A percentile compares a stretch with the other conserved stretches of the same genome.
Evolutionary conservation across 306 rosid genomes (phyloP).

Genomic region (Carpinus fangiana): DNA sequence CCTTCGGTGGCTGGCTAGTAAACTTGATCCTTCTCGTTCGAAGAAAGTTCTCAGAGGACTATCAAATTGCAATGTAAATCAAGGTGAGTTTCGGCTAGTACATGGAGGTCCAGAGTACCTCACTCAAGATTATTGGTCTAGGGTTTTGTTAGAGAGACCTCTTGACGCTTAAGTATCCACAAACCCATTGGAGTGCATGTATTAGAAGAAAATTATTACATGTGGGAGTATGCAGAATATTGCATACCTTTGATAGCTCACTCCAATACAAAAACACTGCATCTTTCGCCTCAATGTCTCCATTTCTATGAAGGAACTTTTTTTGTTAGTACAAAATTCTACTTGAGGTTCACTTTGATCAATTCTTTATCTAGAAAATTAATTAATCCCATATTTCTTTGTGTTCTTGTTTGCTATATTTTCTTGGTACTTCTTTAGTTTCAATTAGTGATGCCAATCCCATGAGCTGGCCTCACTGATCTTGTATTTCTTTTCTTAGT

Average conservation of each 20-base stretch:
- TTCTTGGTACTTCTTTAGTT: neutral
- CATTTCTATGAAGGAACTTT: neutral
- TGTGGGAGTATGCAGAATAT: neutral
- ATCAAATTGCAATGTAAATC: conserved; percentile 86
- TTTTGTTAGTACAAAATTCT: neutral
- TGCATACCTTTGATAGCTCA: neutral
- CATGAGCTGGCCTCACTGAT: conserved; percentile 21
- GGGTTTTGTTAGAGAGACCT: neutral
- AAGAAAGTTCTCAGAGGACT: conserved; percentile 86
- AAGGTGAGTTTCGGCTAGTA: conserved; percentile 40
- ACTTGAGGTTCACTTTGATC: neutral
- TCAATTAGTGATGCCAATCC: conserved; percentile 22
- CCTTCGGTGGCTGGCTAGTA: conserved; percentile 86
- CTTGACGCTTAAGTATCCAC: neutral
- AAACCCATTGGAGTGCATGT: neutral
- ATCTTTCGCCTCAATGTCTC: neutral
- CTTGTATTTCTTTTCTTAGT: conserved; percentile 12
- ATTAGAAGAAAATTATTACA: neutral
- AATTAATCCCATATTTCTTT: neutral
- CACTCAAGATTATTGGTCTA: neutral
- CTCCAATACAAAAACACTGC: too few relatives aligned
- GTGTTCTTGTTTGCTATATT: conserved; percentile 8
- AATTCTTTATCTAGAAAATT: neutral
- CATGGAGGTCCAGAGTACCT: neutral
- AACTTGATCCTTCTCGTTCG: conserved; percentile 69